phyloP scores from a whole-genome alignment of 306 rosid species.

The Lathyrus aphaca region DNA sequence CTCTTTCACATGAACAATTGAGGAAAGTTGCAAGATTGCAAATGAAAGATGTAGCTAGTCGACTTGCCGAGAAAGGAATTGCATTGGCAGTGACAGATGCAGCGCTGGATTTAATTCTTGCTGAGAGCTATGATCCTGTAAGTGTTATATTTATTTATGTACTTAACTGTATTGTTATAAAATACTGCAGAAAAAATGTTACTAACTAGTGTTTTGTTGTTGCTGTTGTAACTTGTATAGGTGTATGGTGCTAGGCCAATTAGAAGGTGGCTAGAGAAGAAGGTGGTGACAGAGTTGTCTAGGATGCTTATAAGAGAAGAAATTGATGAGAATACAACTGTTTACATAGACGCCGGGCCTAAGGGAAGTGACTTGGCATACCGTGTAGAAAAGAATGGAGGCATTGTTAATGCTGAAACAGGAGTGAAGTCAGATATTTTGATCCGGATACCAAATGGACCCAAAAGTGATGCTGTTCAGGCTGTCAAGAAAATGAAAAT shows the following conservation, averaged over 20 bases:
- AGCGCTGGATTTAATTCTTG: conserved; percentile 65
- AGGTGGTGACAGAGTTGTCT: conserved; percentile 85
- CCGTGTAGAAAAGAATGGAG: conserved; percentile 78
- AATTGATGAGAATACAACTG: conserved; percentile 92
- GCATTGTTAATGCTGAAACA: conserved; percentile 68
- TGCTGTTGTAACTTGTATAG: conserved; percentile 36
- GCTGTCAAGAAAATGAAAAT: conserved; percentile 86
- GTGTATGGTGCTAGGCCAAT: conserved; percentile 92
- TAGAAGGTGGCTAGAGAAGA: conserved; percentile 95
- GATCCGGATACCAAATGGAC: conserved; percentile 64
- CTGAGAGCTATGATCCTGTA: conserved; percentile 87
- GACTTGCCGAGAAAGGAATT: conserved; percentile 82
- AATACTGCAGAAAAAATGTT: not conserved
- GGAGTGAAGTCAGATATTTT: conserved; percentile 73
- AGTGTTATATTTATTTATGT: conserved; percentile 25
- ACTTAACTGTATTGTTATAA: not conserved
- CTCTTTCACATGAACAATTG: conserved; percentile 80
- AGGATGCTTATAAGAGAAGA: conserved; percentile 83
- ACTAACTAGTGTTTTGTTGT: not conserved
- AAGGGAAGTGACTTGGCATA: conserved; percentile 54
- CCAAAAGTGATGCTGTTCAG: conserved; percentile 58
- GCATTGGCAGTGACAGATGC: conserved; percentile 83
- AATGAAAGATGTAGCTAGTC: conserved; percentile 80
- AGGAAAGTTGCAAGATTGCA: conserved; percentile 84
- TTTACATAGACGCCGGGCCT: conserved; percentile 71